Base-by-base conservation (phyloP, 306 rosid species). In the Arachis hypogaea region DNA sequence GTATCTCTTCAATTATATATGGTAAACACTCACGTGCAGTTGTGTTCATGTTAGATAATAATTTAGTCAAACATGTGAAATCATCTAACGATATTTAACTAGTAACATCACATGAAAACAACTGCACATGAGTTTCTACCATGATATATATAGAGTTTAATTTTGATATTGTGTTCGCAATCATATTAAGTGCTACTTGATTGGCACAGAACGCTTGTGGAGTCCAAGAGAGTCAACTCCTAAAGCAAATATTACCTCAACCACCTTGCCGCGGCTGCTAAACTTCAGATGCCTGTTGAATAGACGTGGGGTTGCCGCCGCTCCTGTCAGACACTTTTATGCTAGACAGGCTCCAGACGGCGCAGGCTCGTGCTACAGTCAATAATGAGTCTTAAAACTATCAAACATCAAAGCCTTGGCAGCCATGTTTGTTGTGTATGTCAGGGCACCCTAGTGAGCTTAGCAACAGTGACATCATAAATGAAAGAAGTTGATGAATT, bases 211-310 rank as follows among this genome's bases (percentile, higher is more conserved):
- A 81, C 96, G 96, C 50, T 66, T 94, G 81, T 94, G 99, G 97
- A 90, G 97, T 79, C 78, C n/a, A 33, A 85, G 75, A 76, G 85
- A 77, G 56, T 71, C 81, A n/a, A 60, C 77, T 11, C 76, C 90
- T 30, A 4, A 44, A 2, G 62, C 70, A 80, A 88, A 83, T 75
- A 43, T 66, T 29, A 83, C 78, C 46, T 2, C 9, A 42, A 85
- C 88, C 3, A 95, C 79, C 3, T 74, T 91, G 61, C 93, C 88
- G 0, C 86, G 98, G 44, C 59, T 89, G 82, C 92, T 82, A 18
- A 69, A 90, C 86, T 95, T 95, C 83, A 74, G 98, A 81, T 95
- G 99, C 73, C 85, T 95, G 67, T 83, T 95, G 82, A 90, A 85
- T 73, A 71, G 77, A 66, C 90, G 97, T 11, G 99, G 99, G 55